phyloP scores from a whole-genome alignment of 2,329 filamentous ascomycete genomes.

The Dothiorella sarmentorum region DNA sequence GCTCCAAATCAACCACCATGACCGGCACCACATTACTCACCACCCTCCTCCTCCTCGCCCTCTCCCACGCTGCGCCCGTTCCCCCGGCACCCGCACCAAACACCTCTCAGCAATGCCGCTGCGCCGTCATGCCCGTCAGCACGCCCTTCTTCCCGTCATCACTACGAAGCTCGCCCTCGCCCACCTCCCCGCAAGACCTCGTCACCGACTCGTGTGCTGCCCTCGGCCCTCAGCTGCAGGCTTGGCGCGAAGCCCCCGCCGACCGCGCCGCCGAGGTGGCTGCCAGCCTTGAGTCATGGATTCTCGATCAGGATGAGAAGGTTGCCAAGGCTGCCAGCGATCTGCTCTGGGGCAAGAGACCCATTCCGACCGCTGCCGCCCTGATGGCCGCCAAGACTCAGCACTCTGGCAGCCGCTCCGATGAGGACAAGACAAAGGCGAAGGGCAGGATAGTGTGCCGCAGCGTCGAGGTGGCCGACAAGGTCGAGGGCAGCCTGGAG shows the following conservation, averaged over 20 bases:
- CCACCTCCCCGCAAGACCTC: background rate
- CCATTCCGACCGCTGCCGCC: constrained; percentile 3
- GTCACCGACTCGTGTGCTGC: constrained; percentile 14
- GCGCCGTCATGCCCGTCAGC: constrained; percentile 10
- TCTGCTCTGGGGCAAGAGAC: constrained; percentile 15
- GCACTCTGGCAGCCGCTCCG: background rate
- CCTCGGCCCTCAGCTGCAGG: constrained; percentile 12
- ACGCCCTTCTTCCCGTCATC: constrained; percentile 17
- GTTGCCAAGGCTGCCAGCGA: background rate
- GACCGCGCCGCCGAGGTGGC: background rate
- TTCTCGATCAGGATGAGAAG: constrained; percentile 1
- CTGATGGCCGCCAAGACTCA: background rate
- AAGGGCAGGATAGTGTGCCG: constrained; percentile 12
- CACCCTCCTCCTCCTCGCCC: constrained; percentile 7
- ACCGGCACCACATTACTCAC: background rate
- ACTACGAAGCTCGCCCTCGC: background rate
- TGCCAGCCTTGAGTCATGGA: constrained; percentile 5
- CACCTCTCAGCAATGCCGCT: constrained; percentile 14
- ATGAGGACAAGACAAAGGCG: background rate
- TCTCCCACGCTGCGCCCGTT: constrained; percentile 10
- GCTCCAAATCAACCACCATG: background rate
- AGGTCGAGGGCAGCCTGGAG: constrained; percentile 1
- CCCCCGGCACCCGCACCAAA: background rate
- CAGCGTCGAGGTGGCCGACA: constrained; percentile 12
- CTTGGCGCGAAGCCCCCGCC: constrained; percentile 9